Conservation (phyloP, 352 stramenopile genomes). For the Phytophthora agathidicida region DNA sequence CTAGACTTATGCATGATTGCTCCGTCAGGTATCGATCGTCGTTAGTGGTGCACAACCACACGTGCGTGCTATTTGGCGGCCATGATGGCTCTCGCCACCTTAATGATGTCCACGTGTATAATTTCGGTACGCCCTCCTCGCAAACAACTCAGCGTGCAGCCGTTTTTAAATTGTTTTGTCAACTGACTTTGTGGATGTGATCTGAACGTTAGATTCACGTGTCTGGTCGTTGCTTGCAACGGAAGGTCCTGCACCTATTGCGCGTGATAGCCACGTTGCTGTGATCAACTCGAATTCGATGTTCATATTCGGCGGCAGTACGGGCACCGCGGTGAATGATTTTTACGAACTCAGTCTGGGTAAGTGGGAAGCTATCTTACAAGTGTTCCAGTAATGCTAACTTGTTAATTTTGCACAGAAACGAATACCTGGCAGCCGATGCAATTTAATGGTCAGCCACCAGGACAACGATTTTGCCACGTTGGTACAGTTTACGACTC, state of each 20-base stretch:
- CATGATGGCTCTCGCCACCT: conserved; percentile 98
- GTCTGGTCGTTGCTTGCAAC: conserved; percentile 92
- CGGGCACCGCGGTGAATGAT: conserved; percentile 97
- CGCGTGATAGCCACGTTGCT: conserved; percentile 96
- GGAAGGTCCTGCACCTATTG: conserved; percentile 91
- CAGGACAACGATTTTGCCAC: conserved; percentile 97
- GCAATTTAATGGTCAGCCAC: conserved; percentile 78
- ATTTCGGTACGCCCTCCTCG: conserved; percentile 82
- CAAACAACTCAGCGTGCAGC: neutral
- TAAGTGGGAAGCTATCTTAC: conserved; percentile 25
- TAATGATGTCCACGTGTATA: conserved; percentile 97
- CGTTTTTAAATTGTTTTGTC: conserved; percentile 1
- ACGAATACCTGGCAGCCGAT: conserved; percentile 75
- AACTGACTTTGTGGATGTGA: conserved; percentile 1
- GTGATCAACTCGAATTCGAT: conserved; percentile 94
- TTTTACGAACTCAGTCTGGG: conserved; percentile 95
- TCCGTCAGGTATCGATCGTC: conserved; percentile 85
- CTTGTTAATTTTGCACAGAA: conserved; percentile 33
- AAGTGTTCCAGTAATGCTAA: neutral
- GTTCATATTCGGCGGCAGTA: conserved; percentile 97
- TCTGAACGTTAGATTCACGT: conserved; percentile 48
- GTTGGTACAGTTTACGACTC: conserved; percentile 93
- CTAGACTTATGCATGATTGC: neutral
- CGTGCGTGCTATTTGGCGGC: conserved; percentile 95
- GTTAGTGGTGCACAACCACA: conserved; percentile 92